Evolutionary conservation across 1,284 basidiomycete genomes (phyloP), one percentile per base, ranked within the genome.

Genomic region (Fomitiporia mediterranea): DNA sequence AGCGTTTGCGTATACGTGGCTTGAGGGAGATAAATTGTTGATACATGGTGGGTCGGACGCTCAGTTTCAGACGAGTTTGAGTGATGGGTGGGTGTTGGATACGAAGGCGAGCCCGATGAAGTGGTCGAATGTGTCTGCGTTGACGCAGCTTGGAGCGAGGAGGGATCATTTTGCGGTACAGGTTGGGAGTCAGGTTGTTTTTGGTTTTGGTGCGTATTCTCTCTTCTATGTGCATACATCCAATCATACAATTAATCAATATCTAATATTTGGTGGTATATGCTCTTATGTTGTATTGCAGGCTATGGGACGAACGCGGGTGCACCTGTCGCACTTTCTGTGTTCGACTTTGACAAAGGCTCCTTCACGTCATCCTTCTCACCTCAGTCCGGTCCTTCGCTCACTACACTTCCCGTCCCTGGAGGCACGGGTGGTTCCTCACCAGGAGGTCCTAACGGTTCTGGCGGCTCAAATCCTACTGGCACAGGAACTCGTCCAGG

Each of bases 21-120:
- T 85, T 19, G 70, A 77, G 35, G 75, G 76, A 44, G 79, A 75
- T 25, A 78, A 77, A 55, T 71, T 91, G 27, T 70, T 92, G 53
- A 80, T 94, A 9, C 87, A 91, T 35, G 91, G 91, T 19, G 91
- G 91, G 9, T 78, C 80, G n/a, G 82, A 87, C 66, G 77, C 76
- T 4, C 66, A 63, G 28, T 72, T 86, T 51, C 77, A 82, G 62
- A 73, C 65, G 1, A 80, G 77, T 11, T 81, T 80, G 55, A 74
- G 70, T 43, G 91, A 94, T 66, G 86, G 86, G 2, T 93, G 88
- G 86, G 72, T 88, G 43, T 72, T 93, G 43, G 83, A 92, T 62
- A 78, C 80, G 0, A 72, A 74, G 3, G 71, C 75, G 63, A 74
- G 68, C 60, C 79, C 80, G 47, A 77, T 80, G 72, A 68, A 72